phyloP scores from a whole-genome alignment of 129 eudicot species.

The sunflower (Helianthus annuus) region DNA sequence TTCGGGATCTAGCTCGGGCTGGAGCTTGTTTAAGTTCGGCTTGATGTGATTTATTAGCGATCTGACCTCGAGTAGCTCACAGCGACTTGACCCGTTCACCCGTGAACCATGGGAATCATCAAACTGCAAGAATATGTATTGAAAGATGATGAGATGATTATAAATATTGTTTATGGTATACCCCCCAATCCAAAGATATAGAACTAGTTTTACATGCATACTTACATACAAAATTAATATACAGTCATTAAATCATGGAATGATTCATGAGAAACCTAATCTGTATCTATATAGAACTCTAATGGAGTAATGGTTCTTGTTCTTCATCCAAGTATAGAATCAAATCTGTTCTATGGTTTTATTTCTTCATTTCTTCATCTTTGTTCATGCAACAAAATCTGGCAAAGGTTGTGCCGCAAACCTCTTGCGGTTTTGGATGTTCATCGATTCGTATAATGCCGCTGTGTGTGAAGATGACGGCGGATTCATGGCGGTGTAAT shows the following conservation, averaged over 20 bases:
- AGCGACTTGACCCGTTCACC: too few relatives aligned
- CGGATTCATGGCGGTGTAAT: slow-evolving; percentile 49
- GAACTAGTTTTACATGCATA: slow-evolving; percentile 35
- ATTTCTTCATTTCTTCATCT: slow-evolving; percentile 21
- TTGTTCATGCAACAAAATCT: slow-evolving; percentile 80
- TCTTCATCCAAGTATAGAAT: slow-evolving; percentile 37
- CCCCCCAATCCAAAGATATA: slow-evolving; percentile 54
- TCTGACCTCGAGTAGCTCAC: too few relatives aligned
- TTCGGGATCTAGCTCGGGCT: too few relatives aligned
- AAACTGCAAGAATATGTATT: neutral
- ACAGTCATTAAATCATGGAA: slow-evolving; percentile 56
- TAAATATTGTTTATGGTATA: slow-evolving; percentile 45
- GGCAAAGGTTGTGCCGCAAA: slow-evolving; percentile 84
- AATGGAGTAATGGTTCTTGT: slow-evolving; percentile 31
- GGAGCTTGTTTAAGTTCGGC: too few relatives aligned
- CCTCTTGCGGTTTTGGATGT: slow-evolving; percentile 73
- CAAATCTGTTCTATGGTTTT: slow-evolving; percentile 36
- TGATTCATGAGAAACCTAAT: slow-evolving; percentile 45
- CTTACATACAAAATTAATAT: slow-evolving; percentile 64
- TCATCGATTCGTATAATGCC: slow-evolving; percentile 55
- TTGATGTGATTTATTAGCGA: too few relatives aligned
- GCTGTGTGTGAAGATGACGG: slow-evolving; percentile 58
- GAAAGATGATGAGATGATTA: neutral
- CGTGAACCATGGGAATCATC: too few relatives aligned
- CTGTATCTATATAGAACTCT: slow-evolving; percentile 49